Evolutionary conservation across 352 stramenopile species (phyloP).

Genomic region (Phytophthora quininea): DNA sequence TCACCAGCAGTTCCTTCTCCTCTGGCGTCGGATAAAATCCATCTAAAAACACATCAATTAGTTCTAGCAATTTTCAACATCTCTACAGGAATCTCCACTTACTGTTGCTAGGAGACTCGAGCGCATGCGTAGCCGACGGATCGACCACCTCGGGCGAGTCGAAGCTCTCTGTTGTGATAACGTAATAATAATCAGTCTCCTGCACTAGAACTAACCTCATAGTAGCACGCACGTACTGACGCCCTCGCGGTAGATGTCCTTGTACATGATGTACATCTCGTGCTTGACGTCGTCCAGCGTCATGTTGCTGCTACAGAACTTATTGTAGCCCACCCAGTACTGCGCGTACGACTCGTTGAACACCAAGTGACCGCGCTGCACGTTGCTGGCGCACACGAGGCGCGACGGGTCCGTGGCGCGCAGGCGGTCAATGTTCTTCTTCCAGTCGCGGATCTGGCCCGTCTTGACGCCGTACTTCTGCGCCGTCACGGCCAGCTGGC

Average conservation of each 20-base stretch:
- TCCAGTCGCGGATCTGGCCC: conserved; percentile 88
- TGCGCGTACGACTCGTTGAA: conserved; percentile 91
- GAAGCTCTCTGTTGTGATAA: conserved; percentile 48
- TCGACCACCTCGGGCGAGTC: conserved; percentile 70
- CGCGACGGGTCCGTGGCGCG: conserved; percentile 78
- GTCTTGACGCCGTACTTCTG: conserved; percentile 89
- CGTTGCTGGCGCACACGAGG: conserved; percentile 81
- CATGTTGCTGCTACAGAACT: conserved; percentile 79
- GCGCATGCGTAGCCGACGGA: conserved; percentile 55
- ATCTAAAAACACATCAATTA: conserved; percentile 24
- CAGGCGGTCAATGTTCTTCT: conserved; percentile 85
- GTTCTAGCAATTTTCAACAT: too few species aligned
- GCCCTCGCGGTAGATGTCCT: conserved; percentile 75
- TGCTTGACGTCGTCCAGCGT: conserved; percentile 76
- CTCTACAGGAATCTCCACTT: conserved; percentile 20
- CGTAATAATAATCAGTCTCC: not conserved
- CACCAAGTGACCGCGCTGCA: conserved; percentile 83
- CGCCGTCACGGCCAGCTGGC: conserved; percentile 73
- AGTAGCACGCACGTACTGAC: conserved; percentile 62
- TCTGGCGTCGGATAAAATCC: conserved; percentile 72
- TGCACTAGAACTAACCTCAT: too few species aligned
- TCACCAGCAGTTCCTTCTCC: conserved; percentile 63
- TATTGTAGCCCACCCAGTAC: conserved; percentile 91
- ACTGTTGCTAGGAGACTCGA: conserved; percentile 71
- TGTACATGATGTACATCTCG: conserved; percentile 68